These are phyloP conservation scores for Alternaria triticina DNA, from an alignment of 2,329 filamentous ascomycete genomes.

Conservation along the genomic window DNA sequence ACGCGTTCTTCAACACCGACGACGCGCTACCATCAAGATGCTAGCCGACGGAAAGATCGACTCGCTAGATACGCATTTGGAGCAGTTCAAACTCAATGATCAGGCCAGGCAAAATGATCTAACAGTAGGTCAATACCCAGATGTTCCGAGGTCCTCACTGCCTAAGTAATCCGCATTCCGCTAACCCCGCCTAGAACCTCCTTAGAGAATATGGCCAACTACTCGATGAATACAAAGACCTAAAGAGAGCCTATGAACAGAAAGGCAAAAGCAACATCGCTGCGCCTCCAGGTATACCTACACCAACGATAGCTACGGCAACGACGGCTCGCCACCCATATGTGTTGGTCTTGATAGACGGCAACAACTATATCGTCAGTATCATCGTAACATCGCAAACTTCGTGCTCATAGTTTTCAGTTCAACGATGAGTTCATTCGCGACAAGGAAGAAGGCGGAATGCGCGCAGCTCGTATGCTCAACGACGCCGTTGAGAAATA, in stretches of 20 bases:
- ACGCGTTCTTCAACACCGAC: background rate
- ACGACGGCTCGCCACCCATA: slow-evolving; percentile 58
- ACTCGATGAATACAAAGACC: slow-evolving; percentile 60
- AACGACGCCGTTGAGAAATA: slow-evolving; percentile 57
- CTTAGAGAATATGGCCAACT: slow-evolving; percentile 53
- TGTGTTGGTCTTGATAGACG: slow-evolving; percentile 67
- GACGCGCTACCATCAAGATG: slow-evolving; percentile 20
- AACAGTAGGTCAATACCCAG: slow-evolving; percentile 10
- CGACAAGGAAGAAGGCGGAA: slow-evolving; percentile 61
- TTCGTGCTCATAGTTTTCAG: slow-evolving; percentile 14
- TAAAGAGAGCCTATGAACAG: slow-evolving; percentile 65
- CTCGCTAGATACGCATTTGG: slow-evolving; percentile 35
- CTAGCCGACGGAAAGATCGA: slow-evolving; percentile 32
- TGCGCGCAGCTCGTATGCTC: slow-evolving; percentile 61
- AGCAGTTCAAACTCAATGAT: slow-evolving; percentile 37
- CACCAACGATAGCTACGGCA: slow-evolving; percentile 32
- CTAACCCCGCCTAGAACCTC: slow-evolving; percentile 33
- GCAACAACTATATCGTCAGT: slow-evolving; percentile 61
- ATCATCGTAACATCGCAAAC: background rate
- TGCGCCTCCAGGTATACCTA: slow-evolving; percentile 34
- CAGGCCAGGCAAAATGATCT: slow-evolving; percentile 26
- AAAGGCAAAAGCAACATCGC: slow-evolving; percentile 55
- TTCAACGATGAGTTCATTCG: slow-evolving; percentile 60
- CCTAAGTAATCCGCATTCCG: background rate
- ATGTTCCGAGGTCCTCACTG: background rate